A percentile compares a stretch with the other conserved stretches of the same genome.
Conservation (phyloP, 2,329 filamentous ascomycete species). For the Cladosporium halotolerans region DNA sequence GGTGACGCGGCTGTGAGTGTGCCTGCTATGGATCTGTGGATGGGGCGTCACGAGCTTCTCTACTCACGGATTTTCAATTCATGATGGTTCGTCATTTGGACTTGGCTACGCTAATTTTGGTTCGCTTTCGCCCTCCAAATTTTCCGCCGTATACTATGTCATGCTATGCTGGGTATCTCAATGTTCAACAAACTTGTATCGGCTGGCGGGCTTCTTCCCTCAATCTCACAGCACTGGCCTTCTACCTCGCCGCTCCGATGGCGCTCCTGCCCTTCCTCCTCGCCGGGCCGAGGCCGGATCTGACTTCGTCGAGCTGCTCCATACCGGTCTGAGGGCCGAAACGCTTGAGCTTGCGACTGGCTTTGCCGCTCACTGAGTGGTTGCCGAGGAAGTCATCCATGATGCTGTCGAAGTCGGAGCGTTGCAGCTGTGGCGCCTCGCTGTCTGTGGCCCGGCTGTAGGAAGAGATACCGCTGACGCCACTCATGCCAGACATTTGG, state of each 20-base stretch:
- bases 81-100: conserved; percentile 33
- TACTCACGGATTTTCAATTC: conserved; percentile 87
- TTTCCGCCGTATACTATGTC: neutral
- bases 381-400: conserved; percentile 87
- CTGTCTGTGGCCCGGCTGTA: conserved; percentile 30
- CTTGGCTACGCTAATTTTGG: neutral
- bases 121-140: neutral
- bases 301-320: conserved; percentile 84
- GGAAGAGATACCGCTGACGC: conserved; percentile 32
- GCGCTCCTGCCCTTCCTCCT: conserved; percentile 30
- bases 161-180: conserved; percentile 12
- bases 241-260: conserved; percentile 5
- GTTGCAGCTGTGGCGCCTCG: conserved; percentile 48
- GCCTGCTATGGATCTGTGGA: conserved; percentile 74
- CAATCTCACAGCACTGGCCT: too few relatives aligned
- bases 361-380: conserved; percentile 66
- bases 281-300: conserved; percentile 71
- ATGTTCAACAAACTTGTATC: conserved; percentile 6
- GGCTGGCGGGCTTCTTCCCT: neutral
- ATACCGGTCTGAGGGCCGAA: conserved; percentile 76
- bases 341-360: conserved; percentile 57
- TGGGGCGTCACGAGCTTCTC: conserved; percentile 73
- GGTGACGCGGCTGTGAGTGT: conserved; percentile 69
- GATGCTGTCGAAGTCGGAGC: conserved; percentile 78
- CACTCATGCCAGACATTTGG: conserved; percentile 31